phyloP scores from a whole-genome alignment of 73 alveolate species.

The Blepharisma japonicum region DNA sequence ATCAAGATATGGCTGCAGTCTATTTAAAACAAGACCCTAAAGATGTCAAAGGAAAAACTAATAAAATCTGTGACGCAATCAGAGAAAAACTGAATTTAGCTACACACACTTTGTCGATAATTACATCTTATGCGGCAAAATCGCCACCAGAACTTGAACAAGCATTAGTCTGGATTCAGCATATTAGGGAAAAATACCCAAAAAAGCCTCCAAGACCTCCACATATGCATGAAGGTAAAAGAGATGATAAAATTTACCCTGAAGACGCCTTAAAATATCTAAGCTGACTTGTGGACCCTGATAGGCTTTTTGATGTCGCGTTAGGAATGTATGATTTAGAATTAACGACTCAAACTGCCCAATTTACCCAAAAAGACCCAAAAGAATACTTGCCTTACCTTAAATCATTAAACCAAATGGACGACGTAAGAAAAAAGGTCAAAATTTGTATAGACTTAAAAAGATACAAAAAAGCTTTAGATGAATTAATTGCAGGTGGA shows the following conservation, averaged over 20 bases:
- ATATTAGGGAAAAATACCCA: conserved; percentile 58
- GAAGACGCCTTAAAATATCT: conserved; percentile 92
- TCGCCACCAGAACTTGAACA: conserved; percentile 75
- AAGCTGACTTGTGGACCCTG: conserved; percentile 97
- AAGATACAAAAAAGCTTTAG: conserved; percentile 72
- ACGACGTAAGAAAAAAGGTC: background rate
- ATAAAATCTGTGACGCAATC: conserved; percentile 51
- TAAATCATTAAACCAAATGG: conserved; percentile 20
- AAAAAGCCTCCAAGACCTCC: conserved; percentile 58
- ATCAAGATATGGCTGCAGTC: conserved; percentile 49
- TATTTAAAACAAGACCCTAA: conserved; percentile 35
- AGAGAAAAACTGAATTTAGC: conserved; percentile 42
- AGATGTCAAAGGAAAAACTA: conserved; percentile 41
- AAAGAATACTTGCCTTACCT: conserved; percentile 93
- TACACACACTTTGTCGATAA: conserved; percentile 57
- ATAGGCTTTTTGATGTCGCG: conserved; percentile 92
- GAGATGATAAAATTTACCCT: conserved; percentile 60
- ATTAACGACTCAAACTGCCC: conserved; percentile 88
- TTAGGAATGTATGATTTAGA: conserved; percentile 95
- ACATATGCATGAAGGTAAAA: conserved; percentile 86
- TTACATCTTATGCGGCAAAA: conserved; percentile 70
- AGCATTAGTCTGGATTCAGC: conserved; percentile 56
- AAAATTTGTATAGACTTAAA: conserved; percentile 56
- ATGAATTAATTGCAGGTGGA: conserved; percentile 71
- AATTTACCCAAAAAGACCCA: conserved; percentile 97